Conservation (phyloP, 208 protist genomes). For the Angomonas deanei region DNA sequence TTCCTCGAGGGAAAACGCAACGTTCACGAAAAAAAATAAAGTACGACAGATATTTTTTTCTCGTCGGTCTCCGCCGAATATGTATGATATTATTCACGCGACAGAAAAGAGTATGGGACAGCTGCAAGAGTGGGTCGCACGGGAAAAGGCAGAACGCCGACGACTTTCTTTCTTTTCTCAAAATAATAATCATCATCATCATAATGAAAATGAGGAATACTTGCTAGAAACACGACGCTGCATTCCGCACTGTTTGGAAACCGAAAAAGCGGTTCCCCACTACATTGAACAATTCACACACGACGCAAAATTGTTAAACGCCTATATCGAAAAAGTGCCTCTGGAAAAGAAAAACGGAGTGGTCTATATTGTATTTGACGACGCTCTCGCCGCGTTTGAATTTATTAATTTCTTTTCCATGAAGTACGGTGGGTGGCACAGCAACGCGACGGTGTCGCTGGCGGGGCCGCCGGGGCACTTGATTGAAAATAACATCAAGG, state of each 20-base stretch:
- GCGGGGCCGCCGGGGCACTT: conserved; percentile 63
- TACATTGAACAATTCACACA: conserved; percentile 32
- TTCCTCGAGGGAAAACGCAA: neutral
- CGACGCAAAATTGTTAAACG: conserved; percentile 34
- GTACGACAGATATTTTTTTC: conserved; percentile 54
- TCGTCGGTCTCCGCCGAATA: conserved; percentile 38
- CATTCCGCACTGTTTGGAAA: conserved; percentile 34
- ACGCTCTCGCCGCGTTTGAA: conserved; percentile 58
- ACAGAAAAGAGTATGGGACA: conserved; percentile 55
- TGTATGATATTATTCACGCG: conserved; percentile 44
- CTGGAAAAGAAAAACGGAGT: conserved; percentile 24
- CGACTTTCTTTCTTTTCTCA: neutral
- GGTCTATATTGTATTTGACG: conserved; percentile 69
- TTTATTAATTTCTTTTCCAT: conserved; percentile 67
- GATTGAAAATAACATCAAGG: conserved; percentile 56
- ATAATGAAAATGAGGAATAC: neutral
- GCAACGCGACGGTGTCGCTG: conserved; percentile 42
- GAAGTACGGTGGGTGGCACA: conserved; percentile 26
- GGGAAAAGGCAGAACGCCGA: conserved; percentile 52
- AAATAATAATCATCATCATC: neutral
- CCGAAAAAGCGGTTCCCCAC: conserved; percentile 49
- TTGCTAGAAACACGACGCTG: conserved; percentile 21
- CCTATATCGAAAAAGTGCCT: conserved; percentile 31
- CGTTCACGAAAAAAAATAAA: neutral
- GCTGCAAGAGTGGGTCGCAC: conserved; percentile 68